A percentile compares a stretch with the other conserved stretches of the same genome.
Evolutionary conservation across 2,329 filamentous ascomycete species (phyloP).

Genomic region (Phaeosphaeriaceae sp.): DNA sequence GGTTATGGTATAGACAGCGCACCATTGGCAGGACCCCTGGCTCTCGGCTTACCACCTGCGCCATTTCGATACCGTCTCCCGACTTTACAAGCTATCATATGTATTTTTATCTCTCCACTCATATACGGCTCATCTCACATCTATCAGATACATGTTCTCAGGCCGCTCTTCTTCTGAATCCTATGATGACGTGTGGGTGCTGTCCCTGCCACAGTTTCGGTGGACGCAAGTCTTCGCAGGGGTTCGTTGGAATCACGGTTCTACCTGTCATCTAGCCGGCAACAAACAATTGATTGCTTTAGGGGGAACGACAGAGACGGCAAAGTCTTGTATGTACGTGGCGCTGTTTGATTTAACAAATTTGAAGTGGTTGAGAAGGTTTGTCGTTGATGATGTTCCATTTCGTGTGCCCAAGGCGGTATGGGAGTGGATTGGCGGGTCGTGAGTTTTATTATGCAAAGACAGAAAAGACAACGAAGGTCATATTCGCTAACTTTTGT

Average conservation of each 20-base stretch:
- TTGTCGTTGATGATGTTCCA: neutral
- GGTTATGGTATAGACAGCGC: conserved; percentile 7
- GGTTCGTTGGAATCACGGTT: conserved; percentile 2
- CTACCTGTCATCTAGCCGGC: conserved; percentile 7
- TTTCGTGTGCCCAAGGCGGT: conserved; percentile 12
- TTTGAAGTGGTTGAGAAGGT: conserved; percentile 4
- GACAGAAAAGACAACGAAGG: neutral
- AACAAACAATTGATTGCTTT: conserved; percentile 8
- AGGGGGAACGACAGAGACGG: neutral
- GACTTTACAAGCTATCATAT: neutral
- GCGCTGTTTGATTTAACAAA: conserved; percentile 10
- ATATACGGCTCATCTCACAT: neutral
- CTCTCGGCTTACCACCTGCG: neutral
- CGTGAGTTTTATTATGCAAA: conserved; percentile 8
- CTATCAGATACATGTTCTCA: conserved; percentile 2
- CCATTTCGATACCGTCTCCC: neutral
- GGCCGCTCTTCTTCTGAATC: neutral
- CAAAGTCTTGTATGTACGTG: neutral
- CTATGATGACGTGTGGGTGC: conserved; percentile 9
- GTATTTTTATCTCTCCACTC: neutral
- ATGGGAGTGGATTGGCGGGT: conserved; percentile 11
- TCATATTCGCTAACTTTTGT: neutral
- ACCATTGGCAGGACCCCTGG: conserved; percentile 3
- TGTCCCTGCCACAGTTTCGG: conserved; percentile 11
- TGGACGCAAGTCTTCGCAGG: conserved; percentile 11